A percentile compares a stretch with the other conserved stretches of the same genome.
phyloP scores from a whole-genome alignment of 2,329 filamentous ascomycete species.

The Clarireedia sp. region DNA sequence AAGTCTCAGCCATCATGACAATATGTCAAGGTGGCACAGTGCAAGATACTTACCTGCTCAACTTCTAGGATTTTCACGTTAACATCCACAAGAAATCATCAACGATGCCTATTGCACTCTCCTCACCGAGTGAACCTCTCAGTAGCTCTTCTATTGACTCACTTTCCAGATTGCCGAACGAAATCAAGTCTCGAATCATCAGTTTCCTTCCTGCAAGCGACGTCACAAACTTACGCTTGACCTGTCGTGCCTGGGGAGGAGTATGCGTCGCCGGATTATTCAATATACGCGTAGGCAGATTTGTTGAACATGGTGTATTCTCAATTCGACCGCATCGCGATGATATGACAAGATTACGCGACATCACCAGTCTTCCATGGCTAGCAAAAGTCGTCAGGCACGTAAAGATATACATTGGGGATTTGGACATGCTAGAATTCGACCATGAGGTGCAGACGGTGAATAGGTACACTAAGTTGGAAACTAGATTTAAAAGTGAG shows the following conservation, averaged over 20 bases:
- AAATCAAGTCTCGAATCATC: constrained; percentile 1
- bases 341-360: constrained; percentile 2
- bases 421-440: constrained; percentile 7
- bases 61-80: too few relatives aligned
- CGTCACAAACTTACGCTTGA: constrained; percentile 1
- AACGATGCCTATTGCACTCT: neutral
- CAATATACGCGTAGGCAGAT: neutral
- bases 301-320: neutral
- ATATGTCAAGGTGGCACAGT: too few relatives aligned
- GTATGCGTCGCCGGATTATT: constrained; percentile 2
- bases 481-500: neutral
- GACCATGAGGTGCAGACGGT: constrained; percentile 6
- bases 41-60: too few relatives aligned
- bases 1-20: too few relatives aligned
- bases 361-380: neutral
- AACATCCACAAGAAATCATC: too few relatives aligned
- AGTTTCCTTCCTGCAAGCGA: constrained; percentile 2
- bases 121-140: too few relatives aligned
- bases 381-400: constrained; percentile 4
- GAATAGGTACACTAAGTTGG: neutral
- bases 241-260: neutral
- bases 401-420: constrained; percentile 4
- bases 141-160: neutral
- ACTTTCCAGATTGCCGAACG: neutral
- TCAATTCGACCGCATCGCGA: constrained; percentile 2